These are phyloP conservation scores for Hypoxylon intermedium DNA, from an alignment of 495 filamentous ascomycete genomes.

Conservation along the genomic window DNA sequence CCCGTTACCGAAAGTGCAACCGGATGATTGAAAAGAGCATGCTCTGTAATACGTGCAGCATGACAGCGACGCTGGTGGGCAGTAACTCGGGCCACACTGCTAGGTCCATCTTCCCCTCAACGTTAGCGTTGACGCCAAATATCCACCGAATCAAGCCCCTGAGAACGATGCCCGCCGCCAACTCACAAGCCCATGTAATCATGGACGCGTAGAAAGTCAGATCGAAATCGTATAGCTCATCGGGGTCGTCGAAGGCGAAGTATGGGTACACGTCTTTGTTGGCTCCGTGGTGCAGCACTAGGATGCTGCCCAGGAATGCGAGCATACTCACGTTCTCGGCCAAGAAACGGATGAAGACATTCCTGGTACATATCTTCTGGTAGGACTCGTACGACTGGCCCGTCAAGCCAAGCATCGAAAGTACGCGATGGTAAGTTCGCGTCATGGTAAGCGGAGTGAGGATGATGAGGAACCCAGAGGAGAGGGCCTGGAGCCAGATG, in stretches of 20 bases:
- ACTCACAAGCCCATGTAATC: constrained; percentile 68
- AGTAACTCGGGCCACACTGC: constrained; percentile 67
- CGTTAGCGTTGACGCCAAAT: constrained; percentile 63
- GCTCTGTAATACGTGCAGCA: constrained; percentile 70
- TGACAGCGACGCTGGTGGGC: constrained; percentile 65
- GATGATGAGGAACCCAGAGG: constrained; percentile 63
- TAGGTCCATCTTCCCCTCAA: constrained; percentile 66
- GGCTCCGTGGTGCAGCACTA: constrained; percentile 66
- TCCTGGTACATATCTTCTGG: constrained; percentile 64
- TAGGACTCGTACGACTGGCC: constrained; percentile 63
- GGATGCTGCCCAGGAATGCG: constrained; percentile 64
- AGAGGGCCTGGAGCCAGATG: constrained; percentile 64
- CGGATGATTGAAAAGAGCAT: constrained; percentile 71
- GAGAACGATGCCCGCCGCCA: constrained; percentile 63
- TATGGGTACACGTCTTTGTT: constrained; percentile 68
- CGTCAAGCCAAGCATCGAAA: constrained; percentile 57
- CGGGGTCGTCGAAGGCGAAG: constrained; percentile 60
- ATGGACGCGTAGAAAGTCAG: constrained; percentile 65
- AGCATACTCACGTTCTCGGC: constrained; percentile 72
- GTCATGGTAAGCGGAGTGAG: constrained; percentile 68
- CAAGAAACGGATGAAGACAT: constrained; percentile 67
- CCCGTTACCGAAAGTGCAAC: constrained; percentile 60
- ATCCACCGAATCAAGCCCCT: constrained; percentile 59
- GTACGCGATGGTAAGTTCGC: constrained; percentile 57
- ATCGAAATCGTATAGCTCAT: constrained; percentile 59